Base-by-base conservation (phyloP, 1,284 basidiomycete genomes). In the Ceratobasidium papillatum region DNA sequence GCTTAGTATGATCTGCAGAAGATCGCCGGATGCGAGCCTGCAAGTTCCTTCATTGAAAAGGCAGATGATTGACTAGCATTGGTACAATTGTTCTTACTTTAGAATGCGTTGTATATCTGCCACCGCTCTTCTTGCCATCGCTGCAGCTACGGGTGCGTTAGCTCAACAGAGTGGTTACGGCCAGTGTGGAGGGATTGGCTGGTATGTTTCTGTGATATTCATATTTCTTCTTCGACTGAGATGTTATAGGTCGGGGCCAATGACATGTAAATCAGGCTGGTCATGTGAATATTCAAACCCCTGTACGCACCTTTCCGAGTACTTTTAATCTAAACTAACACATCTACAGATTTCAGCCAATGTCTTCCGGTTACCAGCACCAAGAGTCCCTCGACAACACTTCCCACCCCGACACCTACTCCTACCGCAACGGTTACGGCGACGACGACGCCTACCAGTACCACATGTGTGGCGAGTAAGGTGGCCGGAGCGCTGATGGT, bases 131-230 rank as follows among this genome's bases (percentile, higher is more conserved):
- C 64, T 66, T 36, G 49, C 25, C 25, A 19, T 22, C 25, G 12
- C 22, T 17, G 22, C 34, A 17, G 36, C 47, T 17, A 34, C 19
- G 17, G 30, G 32, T 8, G 58, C 49, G 36, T 41, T 61, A 19
- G 64, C 64, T n/a, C 27, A 9, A 22, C 30, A 19, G 32, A n/a
- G 34, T 9, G 19, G 19, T 17, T 47, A 47, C 45, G 45, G 45
- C 19, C 64, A 66, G 30, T 66, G 64, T 36, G 47, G 64, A 25
- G 64, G 64, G 11, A 66, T 51, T 9, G 47, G 47, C 64, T 66
- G 64, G 64, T 66, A 34, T 3, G 49, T 62, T 38, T 27, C 59
- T n/a, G n/a, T 47, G 9, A 3, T 3, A 47, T 11, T 9, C 19
- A 47, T 47, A 19, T 12, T 47, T n/a, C n/a, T n/a, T n/a, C n/a